Percentiles rank a stretch among this genome's conserved stretches.
Conservation (phyloP, 2,329 filamentous ascomycete genomes). For the Macrophomina pseudophaseolina region DNA sequence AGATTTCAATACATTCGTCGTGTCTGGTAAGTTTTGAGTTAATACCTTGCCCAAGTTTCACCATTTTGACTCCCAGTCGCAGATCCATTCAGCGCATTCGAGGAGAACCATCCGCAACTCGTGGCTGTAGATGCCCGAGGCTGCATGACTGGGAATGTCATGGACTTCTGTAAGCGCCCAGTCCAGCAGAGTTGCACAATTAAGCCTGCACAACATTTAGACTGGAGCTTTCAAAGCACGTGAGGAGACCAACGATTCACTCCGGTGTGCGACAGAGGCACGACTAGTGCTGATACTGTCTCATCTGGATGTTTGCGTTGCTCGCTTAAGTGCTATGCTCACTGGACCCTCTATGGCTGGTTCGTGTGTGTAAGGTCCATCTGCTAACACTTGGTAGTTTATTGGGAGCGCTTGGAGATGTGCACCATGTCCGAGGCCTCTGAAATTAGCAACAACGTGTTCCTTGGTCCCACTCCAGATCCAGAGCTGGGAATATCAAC, state of each 20-base stretch:
- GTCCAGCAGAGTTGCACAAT: background rate
- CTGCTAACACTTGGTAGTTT: conserved; percentile 52
- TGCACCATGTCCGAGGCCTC: conserved; percentile 88
- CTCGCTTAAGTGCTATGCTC: background rate
- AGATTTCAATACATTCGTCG: conserved; percentile 84
- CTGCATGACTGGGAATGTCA: conserved; percentile 72
- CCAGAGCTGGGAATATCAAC: conserved; percentile 53
- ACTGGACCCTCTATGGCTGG: background rate
- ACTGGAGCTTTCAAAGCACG: background rate
- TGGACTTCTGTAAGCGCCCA: conserved; percentile 74
- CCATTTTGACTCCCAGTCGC: conserved; percentile 46
- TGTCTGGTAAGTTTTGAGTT: conserved; percentile 56
- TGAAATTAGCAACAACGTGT: conserved; percentile 88
- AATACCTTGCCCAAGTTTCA: conserved; percentile 30
- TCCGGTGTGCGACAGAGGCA: background rate
- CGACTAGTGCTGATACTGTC: background rate
- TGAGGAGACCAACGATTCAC: background rate
- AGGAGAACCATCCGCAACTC: conserved; percentile 70
- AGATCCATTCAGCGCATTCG: conserved; percentile 72
- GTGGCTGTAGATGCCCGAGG: conserved; percentile 77
- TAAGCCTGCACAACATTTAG: background rate
- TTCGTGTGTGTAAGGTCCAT: background rate
- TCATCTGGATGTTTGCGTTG: background rate
- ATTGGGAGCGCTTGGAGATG: conserved; percentile 91
- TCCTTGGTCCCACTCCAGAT: conserved; percentile 85